Evolutionary conservation across 805 yeast species (phyloP), one percentile per base, ranked within the genome.

Genomic region (Saturnispora kantuleensis): DNA sequence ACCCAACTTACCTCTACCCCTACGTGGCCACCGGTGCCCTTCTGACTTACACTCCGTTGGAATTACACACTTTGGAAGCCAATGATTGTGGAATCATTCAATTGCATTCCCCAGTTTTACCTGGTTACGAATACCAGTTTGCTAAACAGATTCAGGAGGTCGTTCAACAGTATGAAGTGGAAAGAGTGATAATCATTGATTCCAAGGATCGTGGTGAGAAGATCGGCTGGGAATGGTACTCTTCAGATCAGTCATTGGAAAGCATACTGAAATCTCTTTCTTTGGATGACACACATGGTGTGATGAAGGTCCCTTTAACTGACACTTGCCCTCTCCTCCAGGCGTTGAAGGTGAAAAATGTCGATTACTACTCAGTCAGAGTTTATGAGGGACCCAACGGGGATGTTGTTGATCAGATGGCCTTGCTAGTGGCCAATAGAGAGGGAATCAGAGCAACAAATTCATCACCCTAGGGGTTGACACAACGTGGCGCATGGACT

Each of bases 1-100:
- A 83, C 53, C 79, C 79, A 42, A 59, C 66, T 3, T 74, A 68
- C 50, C 61, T 88, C 8, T 84, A 83, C 56, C 96, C 97, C 3
- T 86, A 90, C 64, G 79, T 81, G 0, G 83, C 95, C 10, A 38
- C 48, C 9, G 38, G 42, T 26, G 35, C 46, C n/a, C 31, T 42
- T 10, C 10, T 47, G 5, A 13, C 34, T 7, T 44, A 47, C 12
- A 21, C 47, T 13, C 49, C 49, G 5, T 35, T 43, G 32, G 51
- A 49, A 33, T 33, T 37, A 3, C 41, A 43, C 36, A 31, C 17
- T 4, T 17, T 30, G 9, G 31, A 16, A 5, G 30, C 31, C 5
- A 32, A 21, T 3, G 30, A 17, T 10, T 15, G 10, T 9, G 45
- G 21, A 9, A 18, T 38, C n/a, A 17, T 46, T 32, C 51, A 49